These are phyloP conservation scores for Globisporangium lucens DNA, from an alignment of 352 stramenopile species.

Conservation along the genomic window DNA sequence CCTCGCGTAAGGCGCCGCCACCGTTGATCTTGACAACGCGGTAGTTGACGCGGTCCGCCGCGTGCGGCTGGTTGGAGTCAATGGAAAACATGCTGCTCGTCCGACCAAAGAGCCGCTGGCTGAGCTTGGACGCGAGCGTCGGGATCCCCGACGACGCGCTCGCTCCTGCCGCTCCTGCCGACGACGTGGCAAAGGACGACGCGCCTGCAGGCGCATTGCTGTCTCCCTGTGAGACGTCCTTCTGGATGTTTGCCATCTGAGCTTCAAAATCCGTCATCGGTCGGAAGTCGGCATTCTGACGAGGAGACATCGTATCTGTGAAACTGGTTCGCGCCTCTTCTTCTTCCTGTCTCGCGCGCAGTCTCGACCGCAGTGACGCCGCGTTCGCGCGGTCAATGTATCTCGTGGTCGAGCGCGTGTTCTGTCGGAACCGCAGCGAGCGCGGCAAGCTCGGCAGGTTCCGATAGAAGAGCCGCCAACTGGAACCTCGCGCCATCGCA, in stretches of 20 bases:
- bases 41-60: slow-evolving; percentile 41
- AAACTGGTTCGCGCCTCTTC: slow-evolving; percentile 40
- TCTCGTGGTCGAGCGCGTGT: slow-evolving; percentile 67
- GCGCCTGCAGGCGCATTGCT: slow-evolving; percentile 10
- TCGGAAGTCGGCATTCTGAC: slow-evolving; percentile 13
- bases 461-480: slow-evolving; percentile 64
- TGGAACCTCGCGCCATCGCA: slow-evolving; percentile 20
- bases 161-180: not conserved
- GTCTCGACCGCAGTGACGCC: slow-evolving; percentile 44
- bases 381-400: slow-evolving; percentile 79
- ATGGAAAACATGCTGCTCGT: slow-evolving; percentile 63
- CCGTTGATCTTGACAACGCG: slow-evolving; percentile 77
- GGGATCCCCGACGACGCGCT: slow-evolving; percentile 5
- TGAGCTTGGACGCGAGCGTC: slow-evolving; percentile 33
- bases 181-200: slow-evolving; percentile 12
- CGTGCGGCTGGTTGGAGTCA: slow-evolving; percentile 34
- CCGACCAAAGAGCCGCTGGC: slow-evolving; percentile 25
- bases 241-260: slow-evolving; percentile 32
- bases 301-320: slow-evolving; percentile 26
- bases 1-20: slow-evolving; percentile 11
- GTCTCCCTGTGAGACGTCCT: slow-evolving; percentile 3
- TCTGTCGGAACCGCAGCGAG: slow-evolving; percentile 66
- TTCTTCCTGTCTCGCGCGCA: slow-evolving; percentile 52
- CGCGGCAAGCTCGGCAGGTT: slow-evolving; percentile 68
- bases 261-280: slow-evolving; percentile 52